Conservation (phyloP, 352 stramenopile species). For the Globisporangium okanoganense region DNA sequence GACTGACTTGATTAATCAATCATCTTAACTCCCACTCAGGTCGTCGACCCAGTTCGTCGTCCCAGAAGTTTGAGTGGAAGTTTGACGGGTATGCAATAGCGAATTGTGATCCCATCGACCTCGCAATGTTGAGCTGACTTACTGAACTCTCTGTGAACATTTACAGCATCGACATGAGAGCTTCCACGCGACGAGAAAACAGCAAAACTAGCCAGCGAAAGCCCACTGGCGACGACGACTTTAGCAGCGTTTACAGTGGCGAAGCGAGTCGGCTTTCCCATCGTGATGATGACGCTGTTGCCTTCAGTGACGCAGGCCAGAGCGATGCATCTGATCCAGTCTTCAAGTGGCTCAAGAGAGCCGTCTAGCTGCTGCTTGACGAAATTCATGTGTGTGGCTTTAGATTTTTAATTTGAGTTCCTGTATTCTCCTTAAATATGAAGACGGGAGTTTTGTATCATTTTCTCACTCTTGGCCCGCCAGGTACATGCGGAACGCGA, state of each 20-base stretch:
- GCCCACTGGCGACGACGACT: neutral
- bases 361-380: slow-evolving; percentile 19
- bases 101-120: neutral
- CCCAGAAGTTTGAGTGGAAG: slow-evolving; percentile 49
- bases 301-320: slow-evolving; percentile 25
- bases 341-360: slow-evolving; percentile 57
- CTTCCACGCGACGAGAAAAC: neutral
- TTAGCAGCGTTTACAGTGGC: slow-evolving; percentile 5
- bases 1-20: neutral
- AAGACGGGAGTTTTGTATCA: too few relatives aligned
- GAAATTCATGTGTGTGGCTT: neutral
- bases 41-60: neutral
- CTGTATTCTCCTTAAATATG: slow-evolving; percentile 1
- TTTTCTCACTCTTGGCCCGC: neutral
- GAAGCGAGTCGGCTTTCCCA: slow-evolving; percentile 1
- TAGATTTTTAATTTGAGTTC: slow-evolving; percentile 6
- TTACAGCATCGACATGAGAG: slow-evolving; percentile 1
- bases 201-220: neutral
- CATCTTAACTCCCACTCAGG: neutral
- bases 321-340: slow-evolving; percentile 48
- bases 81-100: slow-evolving; percentile 57
- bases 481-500: slow-evolving; percentile 35
- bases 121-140: too few relatives aligned
- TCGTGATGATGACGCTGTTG: slow-evolving; percentile 6
- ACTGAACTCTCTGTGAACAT: too few relatives aligned